A percentile compares a stretch with the other conserved stretches of the same genome.
Conservation (phyloP, 768 basidiomycete genomes). For the Calocybe gangraenosa region DNA sequence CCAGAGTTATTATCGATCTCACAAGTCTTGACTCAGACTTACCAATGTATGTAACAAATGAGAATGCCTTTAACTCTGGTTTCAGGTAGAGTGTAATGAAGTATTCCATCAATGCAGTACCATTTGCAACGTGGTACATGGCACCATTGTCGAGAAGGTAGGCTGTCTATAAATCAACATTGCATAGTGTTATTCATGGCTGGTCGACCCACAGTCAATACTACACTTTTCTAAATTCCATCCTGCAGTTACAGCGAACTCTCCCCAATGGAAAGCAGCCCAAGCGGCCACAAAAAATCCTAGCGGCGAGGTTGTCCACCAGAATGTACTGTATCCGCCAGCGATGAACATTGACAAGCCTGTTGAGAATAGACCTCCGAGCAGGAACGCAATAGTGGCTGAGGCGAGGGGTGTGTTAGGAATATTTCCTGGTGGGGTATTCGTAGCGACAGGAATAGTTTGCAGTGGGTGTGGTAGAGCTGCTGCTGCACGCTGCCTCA, state of each 20-base stretch:
- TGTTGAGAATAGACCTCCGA: slow-evolving; percentile 68
- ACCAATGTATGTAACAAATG: slow-evolving; percentile 63
- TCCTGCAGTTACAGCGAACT: slow-evolving; percentile 93
- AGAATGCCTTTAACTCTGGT: slow-evolving; percentile 56
- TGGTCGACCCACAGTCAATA: slow-evolving; percentile 76
- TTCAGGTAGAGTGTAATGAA: slow-evolving; percentile 62
- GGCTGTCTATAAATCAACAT: slow-evolving; percentile 42
- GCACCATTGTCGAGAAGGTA: slow-evolving; percentile 90
- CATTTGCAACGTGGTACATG: slow-evolving; percentile 83
- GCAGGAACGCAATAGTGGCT: slow-evolving; percentile 76
- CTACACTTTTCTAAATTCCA: slow-evolving; percentile 93
- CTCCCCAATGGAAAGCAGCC: slow-evolving; percentile 89
- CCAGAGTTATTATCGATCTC: not conserved
- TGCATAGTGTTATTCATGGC: not conserved
- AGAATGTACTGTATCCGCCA: slow-evolving; percentile 40
- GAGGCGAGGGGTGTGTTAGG: slow-evolving; percentile 89
- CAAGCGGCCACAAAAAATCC: slow-evolving; percentile 82
- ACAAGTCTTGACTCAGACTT: slow-evolving; percentile 16
- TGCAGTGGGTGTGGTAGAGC: slow-evolving; percentile 39
- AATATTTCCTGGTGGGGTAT: slow-evolving; percentile 48
- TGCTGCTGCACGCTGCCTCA: slow-evolving; percentile 35
- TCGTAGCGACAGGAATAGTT: slow-evolving; percentile 42
- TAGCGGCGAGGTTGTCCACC: slow-evolving; percentile 73
- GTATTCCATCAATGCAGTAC: slow-evolving; percentile 76
- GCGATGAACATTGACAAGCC: slow-evolving; percentile 47